These are phyloP conservation scores for Oidiodendron maius DNA, from an alignment of 495 filamentous ascomycete genomes.

Conservation along the genomic window DNA sequence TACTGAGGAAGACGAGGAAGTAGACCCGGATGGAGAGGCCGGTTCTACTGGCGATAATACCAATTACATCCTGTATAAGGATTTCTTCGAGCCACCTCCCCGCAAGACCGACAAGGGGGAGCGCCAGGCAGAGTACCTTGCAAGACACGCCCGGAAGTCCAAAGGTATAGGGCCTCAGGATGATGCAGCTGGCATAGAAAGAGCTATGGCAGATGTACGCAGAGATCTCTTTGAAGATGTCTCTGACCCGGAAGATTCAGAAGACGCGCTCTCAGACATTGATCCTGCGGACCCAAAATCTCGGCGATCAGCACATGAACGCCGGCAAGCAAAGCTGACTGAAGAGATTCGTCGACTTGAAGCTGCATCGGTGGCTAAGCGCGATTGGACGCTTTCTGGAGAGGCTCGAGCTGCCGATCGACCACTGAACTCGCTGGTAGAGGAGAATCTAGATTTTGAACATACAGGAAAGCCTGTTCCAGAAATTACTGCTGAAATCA, in stretches of 20 bases:
- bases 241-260: slow-evolving; percentile 47
- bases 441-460: slow-evolving; percentile 95
- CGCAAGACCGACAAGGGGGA: slow-evolving; percentile 55
- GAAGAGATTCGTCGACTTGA: slow-evolving; percentile 90
- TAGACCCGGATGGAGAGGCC: slow-evolving; percentile 44
- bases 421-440: slow-evolving; percentile 85
- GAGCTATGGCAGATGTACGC: slow-evolving; percentile 84
- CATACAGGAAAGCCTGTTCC: slow-evolving; percentile 92
- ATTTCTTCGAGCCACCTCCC: slow-evolving; percentile 84
- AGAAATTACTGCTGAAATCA: slow-evolving; percentile 89
- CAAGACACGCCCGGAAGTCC: slow-evolving; percentile 28
- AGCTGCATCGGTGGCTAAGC: slow-evolving; percentile 82
- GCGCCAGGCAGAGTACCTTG: slow-evolving; percentile 22
- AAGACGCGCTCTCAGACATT: slow-evolving; percentile 48
- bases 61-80: slow-evolving; percentile 78
- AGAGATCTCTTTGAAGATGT: slow-evolving; percentile 90
- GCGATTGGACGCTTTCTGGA: slow-evolving; percentile 84
- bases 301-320: slow-evolving; percentile 74
- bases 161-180: slow-evolving; percentile 27
- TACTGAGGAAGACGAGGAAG: slow-evolving; percentile 48
- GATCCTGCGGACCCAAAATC: slow-evolving; percentile 49
- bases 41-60: slow-evolving; percentile 55
- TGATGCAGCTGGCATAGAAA: slow-evolving; percentile 60
- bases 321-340: slow-evolving; percentile 73
- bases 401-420: slow-evolving; percentile 79